These are phyloP conservation scores for Colletotrichum caudatum DNA, from an alignment of 2,329 filamentous ascomycete species.

Conservation along the genomic window DNA sequence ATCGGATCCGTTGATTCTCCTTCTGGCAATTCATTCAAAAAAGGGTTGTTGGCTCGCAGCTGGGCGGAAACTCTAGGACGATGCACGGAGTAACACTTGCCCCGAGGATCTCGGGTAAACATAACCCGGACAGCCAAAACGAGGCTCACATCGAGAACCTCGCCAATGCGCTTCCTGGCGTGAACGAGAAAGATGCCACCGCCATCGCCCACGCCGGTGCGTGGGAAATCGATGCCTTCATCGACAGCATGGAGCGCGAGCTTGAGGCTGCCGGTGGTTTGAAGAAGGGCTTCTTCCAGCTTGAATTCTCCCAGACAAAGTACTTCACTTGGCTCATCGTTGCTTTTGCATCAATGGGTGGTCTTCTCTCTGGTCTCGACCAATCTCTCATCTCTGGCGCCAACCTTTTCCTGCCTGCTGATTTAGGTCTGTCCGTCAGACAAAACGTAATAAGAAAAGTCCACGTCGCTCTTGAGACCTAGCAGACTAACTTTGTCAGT, in stretches of 20 bases:
- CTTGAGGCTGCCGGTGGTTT: conserved; percentile 46
- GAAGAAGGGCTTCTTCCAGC: conserved; percentile 61
- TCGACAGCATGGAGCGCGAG: conserved; percentile 57
- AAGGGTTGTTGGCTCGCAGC: conserved; percentile 16
- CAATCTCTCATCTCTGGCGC: conserved; percentile 80
- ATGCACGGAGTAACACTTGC: conserved; percentile 40
- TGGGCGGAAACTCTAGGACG: background rate
- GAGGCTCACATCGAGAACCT: conserved; percentile 40
- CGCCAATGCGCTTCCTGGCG: conserved; percentile 16
- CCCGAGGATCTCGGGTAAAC: conserved; percentile 36
- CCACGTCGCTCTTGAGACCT: background rate
- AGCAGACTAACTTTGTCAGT: conserved; percentile 45
- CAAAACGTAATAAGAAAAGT: conserved; percentile 57
- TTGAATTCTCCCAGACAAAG: conserved; percentile 72
- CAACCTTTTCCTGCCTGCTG: conserved; percentile 72
- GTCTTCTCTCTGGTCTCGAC: conserved; percentile 77
- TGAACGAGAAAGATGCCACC: conserved; percentile 48
- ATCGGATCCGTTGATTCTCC: conserved; percentile 3
- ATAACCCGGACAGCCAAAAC: conserved; percentile 35
- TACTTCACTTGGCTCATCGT: conserved; percentile 76
- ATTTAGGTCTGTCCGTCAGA: conserved; percentile 65
- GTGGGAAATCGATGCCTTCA: conserved; percentile 54
- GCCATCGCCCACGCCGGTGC: conserved; percentile 52
- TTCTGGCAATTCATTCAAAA: background rate
- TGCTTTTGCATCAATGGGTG: conserved; percentile 80